Conservation (phyloP, 2,329 filamentous ascomycete species). For the Verticillium longisporum region DNA sequence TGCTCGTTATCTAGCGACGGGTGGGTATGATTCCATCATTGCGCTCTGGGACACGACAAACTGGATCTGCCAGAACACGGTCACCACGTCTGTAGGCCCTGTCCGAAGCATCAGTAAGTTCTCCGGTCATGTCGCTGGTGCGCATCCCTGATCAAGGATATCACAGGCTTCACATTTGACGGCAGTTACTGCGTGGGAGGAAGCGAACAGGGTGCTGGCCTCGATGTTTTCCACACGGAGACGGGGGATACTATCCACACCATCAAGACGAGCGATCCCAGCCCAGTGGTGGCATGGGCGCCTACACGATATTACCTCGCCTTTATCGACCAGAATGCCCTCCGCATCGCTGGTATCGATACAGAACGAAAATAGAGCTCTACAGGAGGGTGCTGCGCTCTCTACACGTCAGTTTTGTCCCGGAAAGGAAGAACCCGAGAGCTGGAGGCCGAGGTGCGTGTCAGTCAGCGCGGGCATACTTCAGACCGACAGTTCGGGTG, state of each 20-base stretch:
- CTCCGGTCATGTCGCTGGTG: not conserved
- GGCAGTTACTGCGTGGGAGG: slow-evolving; percentile 69
- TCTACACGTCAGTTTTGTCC: no score
- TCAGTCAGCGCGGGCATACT: not conserved
- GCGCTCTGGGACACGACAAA: slow-evolving; percentile 71
- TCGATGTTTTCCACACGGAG: slow-evolving; percentile 67
- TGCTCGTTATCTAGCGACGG: slow-evolving; percentile 65
- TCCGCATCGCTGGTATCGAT: slow-evolving; percentile 63
- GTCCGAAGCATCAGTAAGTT: slow-evolving; percentile 60
- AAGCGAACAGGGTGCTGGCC: slow-evolving; percentile 61
- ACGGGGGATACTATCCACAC: slow-evolving; percentile 67
- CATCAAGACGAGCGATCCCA: slow-evolving; percentile 59
- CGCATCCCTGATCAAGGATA: not conserved
- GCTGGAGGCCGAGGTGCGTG: not conserved
- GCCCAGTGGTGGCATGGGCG: slow-evolving; percentile 67
- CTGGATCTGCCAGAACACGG: slow-evolving; percentile 68
- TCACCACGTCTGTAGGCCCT: slow-evolving; percentile 62
- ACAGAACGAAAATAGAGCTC: slow-evolving; percentile 31
- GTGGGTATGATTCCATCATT: slow-evolving; percentile 69
- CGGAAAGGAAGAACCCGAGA: not conserved
- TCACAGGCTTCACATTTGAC: slow-evolving; percentile 66
- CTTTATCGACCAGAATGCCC: slow-evolving; percentile 61
- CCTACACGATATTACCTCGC: slow-evolving; percentile 68
- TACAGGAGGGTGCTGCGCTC: no score
- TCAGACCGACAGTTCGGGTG: not conserved